Percentiles rank a stretch among this genome's conserved stretches.
Evolutionary conservation across 2,329 filamentous ascomycete genomes (phyloP).

Genomic region (Paecilomyces niveus): DNA sequence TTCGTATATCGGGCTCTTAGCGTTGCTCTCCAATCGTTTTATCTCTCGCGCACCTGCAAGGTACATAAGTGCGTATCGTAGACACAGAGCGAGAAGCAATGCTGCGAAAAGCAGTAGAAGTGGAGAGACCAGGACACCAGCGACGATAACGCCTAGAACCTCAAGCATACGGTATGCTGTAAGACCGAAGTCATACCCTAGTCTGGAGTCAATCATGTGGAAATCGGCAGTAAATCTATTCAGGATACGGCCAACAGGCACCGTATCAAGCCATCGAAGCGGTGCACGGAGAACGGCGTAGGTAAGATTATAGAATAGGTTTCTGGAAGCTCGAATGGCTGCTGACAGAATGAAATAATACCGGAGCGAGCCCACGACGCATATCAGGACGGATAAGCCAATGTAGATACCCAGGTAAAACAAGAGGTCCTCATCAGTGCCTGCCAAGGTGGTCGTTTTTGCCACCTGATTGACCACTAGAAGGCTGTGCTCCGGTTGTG

Average conservation of each 20-base stretch:
- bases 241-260: constrained; percentile 67
- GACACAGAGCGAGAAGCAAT: constrained; percentile 51
- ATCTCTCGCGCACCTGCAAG: constrained; percentile 65
- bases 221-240: constrained; percentile 77
- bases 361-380: constrained; percentile 53
- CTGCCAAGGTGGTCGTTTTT: background rate
- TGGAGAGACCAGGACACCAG: constrained; percentile 60
- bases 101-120: constrained; percentile 57
- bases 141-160: constrained; percentile 59
- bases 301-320: constrained; percentile 60
- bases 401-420: constrained; percentile 67
- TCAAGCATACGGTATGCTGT: constrained; percentile 54
- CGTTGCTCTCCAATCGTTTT: constrained; percentile 69
- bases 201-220: constrained; percentile 60
- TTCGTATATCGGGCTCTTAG: constrained; percentile 74
- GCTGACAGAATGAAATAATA: constrained; percentile 59
- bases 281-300: constrained; percentile 63
- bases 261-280: constrained; percentile 73
- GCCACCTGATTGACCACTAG: constrained; percentile 7
- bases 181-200: constrained; percentile 58
- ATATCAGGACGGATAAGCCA: constrained; percentile 50
- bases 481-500: constrained; percentile 5
- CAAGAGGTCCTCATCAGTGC: constrained; percentile 41
- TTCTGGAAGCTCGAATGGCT: constrained; percentile 61
- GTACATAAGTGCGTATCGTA: constrained; percentile 55